Conservation (phyloP, 2,329 filamentous ascomycete species). For the Acarospora socialis region DNA sequence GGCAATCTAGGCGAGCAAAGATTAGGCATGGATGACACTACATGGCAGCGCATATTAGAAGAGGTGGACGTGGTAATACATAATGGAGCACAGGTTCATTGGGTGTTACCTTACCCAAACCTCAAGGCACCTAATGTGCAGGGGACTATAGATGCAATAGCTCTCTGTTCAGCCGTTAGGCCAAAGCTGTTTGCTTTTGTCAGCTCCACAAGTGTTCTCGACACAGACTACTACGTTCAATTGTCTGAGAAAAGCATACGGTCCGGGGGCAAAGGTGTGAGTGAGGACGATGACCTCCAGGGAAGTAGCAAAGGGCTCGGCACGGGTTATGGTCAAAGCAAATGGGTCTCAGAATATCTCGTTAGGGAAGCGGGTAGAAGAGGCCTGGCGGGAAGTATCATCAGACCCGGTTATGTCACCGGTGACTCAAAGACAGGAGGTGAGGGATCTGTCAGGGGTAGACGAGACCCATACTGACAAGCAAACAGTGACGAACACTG, state of each 20-base stretch:
- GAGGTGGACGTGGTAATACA: constrained; percentile 63
- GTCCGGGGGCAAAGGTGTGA: constrained; percentile 49
- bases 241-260: constrained; percentile 50
- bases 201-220: constrained; percentile 67
- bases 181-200: constrained; percentile 72
- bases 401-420: constrained; percentile 74
- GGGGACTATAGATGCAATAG: constrained; percentile 62
- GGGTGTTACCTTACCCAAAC: constrained; percentile 55
- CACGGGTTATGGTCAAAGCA: constrained; percentile 82
- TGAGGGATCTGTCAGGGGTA: constrained; percentile 21
- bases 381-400: constrained; percentile 59
- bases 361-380: constrained; percentile 64
- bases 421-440: constrained; percentile 55
- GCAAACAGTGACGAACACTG: constrained; percentile 50
- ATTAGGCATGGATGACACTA: constrained; percentile 53
- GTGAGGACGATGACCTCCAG: constrained; percentile 63
- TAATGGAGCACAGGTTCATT: constrained; percentile 55
- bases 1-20: constrained; percentile 61
- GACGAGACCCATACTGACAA: constrained; percentile 3
- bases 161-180: constrained; percentile 61
- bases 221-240: constrained; percentile 66
- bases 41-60: constrained; percentile 51
- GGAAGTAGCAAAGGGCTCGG: constrained; percentile 63
- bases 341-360: constrained; percentile 66
- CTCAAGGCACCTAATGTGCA: constrained; percentile 63